Evolutionary conservation across 2,329 filamentous ascomycete species (phyloP).

Genomic region (Trichoderma aggressivum): DNA sequence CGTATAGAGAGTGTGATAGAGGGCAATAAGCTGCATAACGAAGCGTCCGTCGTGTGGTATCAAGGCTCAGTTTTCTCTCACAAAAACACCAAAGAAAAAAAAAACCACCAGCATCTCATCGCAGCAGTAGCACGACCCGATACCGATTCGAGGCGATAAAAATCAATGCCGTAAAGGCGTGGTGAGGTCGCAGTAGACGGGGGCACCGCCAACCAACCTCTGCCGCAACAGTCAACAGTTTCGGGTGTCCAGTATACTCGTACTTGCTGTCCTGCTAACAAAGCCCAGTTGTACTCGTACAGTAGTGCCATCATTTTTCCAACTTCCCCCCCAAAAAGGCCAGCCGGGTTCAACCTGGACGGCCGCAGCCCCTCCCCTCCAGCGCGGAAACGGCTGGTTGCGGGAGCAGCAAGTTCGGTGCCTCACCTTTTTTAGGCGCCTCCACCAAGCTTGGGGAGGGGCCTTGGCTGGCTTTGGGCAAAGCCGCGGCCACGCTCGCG

Average conservation of each 20-base stretch:
- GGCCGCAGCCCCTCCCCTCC: slow-evolving; percentile 6
- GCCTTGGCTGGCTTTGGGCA: neutral
- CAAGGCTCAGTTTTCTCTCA: neutral
- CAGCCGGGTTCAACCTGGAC: neutral
- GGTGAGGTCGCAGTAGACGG: neutral
- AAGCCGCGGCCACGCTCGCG: neutral
- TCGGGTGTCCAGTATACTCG: neutral
- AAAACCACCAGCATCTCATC: neutral
- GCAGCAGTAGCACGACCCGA: neutral
- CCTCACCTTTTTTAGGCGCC: slow-evolving; percentile 10
- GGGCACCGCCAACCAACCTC: neutral
- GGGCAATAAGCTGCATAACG: slow-evolving; percentile 4
- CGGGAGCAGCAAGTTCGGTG: slow-evolving; percentile 14
- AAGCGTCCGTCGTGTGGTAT: neutral
- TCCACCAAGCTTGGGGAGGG: neutral
- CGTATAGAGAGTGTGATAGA: neutral
- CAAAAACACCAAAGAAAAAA: too few species aligned
- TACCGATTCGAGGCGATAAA: neutral
- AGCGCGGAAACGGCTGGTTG: slow-evolving; percentile 15
- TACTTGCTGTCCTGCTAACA: neutral
- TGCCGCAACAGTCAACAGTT: too few species aligned
- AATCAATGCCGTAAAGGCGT: neutral
- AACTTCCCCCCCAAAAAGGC: too few species aligned
- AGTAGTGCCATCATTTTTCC: neutral
- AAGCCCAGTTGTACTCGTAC: neutral